Evolutionary conservation across 2,329 filamentous ascomycete genomes (phyloP), one percentile per base, ranked within the genome.

Genomic region (Fusarium liriodendri): DNA sequence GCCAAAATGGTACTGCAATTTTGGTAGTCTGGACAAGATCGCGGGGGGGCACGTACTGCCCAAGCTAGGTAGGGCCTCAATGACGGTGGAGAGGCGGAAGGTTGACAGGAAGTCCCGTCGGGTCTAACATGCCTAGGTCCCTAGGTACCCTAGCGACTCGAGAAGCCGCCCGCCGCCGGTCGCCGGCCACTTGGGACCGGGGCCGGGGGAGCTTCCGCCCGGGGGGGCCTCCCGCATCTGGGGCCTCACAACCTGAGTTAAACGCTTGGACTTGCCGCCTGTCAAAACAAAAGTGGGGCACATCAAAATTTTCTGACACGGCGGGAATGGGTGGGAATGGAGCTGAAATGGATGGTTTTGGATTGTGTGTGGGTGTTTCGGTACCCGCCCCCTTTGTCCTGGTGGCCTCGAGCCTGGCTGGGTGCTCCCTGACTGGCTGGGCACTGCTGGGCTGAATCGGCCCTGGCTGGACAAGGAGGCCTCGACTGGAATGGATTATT

Each of bases 201-300:
- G 54, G 57, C 71, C 68, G 68, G 71, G 71, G 68, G 68, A 66
- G 54, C 50, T 66, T 72, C 71, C 71, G 71, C 60, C 59, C 71
- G 71, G 71, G 71, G 22, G 68, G 71, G 71, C 71, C 68, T 73
- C 71, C 71, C 71, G 71, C 71, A 57, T 62, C 71, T 74, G 61
- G 71, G 71, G 68, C 57, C 47, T 52, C 59, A 62, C 70, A 74
- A 69, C 67, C 58, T 73, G 27, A 47, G 42, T 47, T 47, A 74
- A 74, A 74, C 71, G 71, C 71, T 72, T 65, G 68, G 66, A 58
- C 71, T 74, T 72, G 67, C 71, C 71, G 45, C 57, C 45, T 61
- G 67, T 69, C 71, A 73, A 40, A 66, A 72, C 68, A 74, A 74
- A 74, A 74, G 62, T 50, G 71, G 71, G 71, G 61, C 71, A 54